These are phyloP conservation scores for Halophytophthora batemanensis DNA, from an alignment of 352 stramenopile species.

Conservation along the genomic window DNA sequence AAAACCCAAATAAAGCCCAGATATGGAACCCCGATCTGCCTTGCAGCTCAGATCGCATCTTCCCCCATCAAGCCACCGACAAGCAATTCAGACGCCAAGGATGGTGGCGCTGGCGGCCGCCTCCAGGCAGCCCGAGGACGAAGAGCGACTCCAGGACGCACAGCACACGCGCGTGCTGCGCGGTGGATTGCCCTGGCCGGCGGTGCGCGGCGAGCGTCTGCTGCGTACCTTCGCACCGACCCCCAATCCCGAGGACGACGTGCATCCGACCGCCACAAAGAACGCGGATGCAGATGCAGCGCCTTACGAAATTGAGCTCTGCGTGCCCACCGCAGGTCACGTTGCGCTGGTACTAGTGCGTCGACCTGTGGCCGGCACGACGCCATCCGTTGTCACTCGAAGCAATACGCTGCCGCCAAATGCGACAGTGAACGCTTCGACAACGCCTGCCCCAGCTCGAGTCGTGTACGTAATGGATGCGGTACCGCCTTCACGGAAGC, in stretches of 20 bases:
- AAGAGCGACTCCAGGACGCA: no score
- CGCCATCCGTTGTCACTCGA: conserved; percentile 3
- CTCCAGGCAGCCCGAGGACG: no score
- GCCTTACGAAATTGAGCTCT: conserved; percentile 53
- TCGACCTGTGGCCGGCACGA: conserved; percentile 10
- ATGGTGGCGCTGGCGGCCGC: no score
- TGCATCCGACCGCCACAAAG: conserved; percentile 1
- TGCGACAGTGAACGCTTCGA: no score
- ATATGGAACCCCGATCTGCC: no score
- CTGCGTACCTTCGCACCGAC: conserved; percentile 16
- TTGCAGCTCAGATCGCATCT: no score
- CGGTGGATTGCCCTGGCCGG: conserved; percentile 45
- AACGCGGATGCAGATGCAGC: conserved; percentile 8
- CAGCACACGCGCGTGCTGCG: conserved; percentile 11
- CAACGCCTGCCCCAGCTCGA: conserved; percentile 10
- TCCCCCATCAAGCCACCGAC: no score
- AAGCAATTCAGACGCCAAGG: no score
- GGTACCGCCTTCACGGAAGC: conserved; percentile 37
- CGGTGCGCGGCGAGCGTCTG: conserved; percentile 40
- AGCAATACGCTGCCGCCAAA: conserved; percentile 8
- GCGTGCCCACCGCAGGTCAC: conserved; percentile 49
- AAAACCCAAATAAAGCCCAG: no score
- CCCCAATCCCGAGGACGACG: conserved; percentile 3
- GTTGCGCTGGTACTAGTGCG: conserved; percentile 57
- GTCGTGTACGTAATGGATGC: conserved; percentile 80